Evolutionary conservation across 2,329 filamentous ascomycete genomes (phyloP).

Genomic region (Aspergillus pseudoviridinutans): DNA sequence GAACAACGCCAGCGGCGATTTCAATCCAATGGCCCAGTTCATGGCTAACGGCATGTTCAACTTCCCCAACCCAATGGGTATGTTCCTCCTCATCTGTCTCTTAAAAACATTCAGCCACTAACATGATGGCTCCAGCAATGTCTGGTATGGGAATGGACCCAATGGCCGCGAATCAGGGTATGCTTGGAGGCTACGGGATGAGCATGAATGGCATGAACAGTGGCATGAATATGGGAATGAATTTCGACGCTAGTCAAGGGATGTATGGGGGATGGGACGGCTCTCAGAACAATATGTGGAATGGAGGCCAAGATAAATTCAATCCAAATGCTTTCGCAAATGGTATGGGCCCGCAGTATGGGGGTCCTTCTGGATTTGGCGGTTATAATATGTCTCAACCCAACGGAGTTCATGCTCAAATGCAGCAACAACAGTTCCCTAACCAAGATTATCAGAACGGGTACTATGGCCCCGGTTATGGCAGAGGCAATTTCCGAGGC

Average conservation of each 20-base stretch:
- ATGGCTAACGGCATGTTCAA: slow-evolving; percentile 46
- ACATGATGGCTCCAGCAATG: slow-evolving; percentile 56
- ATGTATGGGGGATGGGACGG: slow-evolving; percentile 77
- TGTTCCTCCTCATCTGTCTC: slow-evolving; percentile 33
- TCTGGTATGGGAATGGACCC: slow-evolving; percentile 75
- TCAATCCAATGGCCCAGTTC: slow-evolving; percentile 70
- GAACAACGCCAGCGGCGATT: slow-evolving; percentile 56
- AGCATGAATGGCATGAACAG: slow-evolving; percentile 78
- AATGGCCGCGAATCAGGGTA: slow-evolving; percentile 46
- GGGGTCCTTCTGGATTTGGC: slow-evolving; percentile 69
- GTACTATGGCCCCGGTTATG: slow-evolving; percentile 69
- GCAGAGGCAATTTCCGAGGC: slow-evolving; percentile 57
- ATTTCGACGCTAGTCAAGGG: slow-evolving; percentile 50
- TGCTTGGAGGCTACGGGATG: slow-evolving; percentile 57
- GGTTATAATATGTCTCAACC: slow-evolving; percentile 67
- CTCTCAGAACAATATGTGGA: slow-evolving; percentile 70
- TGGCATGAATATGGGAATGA: slow-evolving; percentile 74
- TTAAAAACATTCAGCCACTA: slow-evolving; percentile 18
- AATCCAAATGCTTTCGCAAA: slow-evolving; percentile 71
- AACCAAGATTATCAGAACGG: slow-evolving; percentile 69
- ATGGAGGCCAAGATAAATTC: slow-evolving; percentile 84
- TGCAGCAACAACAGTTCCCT: slow-evolving; percentile 50
- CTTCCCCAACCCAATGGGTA: slow-evolving; percentile 91
- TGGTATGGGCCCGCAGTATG: slow-evolving; percentile 79
- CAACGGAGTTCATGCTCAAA: slow-evolving; percentile 77